Percentiles rank a stretch among this genome's conserved stretches.
Evolutionary conservation across 2,329 filamentous ascomycete genomes (phyloP).

Genomic region (Cordyceps farinosa): DNA sequence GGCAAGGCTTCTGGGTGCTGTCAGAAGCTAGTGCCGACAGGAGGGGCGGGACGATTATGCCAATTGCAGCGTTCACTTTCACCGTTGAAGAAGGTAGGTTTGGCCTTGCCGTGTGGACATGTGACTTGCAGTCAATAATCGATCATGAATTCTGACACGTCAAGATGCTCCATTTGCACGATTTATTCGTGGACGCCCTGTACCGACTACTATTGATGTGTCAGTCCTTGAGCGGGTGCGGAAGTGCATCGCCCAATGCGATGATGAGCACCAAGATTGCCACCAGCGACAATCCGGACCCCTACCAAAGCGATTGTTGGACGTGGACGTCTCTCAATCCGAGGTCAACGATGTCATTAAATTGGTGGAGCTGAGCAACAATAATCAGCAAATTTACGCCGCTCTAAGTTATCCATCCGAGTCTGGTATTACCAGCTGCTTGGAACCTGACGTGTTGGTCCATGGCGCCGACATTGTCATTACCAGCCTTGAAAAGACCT

Average conservation of each 20-base stretch:
- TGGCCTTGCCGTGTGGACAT: no score
- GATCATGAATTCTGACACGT: not conserved
- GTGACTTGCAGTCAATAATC: no score
- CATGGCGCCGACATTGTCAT: not conserved
- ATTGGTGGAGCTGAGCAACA: not conserved
- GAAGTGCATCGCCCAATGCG: not conserved
- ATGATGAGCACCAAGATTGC: not conserved
- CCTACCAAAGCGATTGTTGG: not conserved
- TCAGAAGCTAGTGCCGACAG: not conserved
- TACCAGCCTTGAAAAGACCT: slow-evolving; percentile 3
- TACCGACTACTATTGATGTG: not conserved
- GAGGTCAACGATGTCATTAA: not conserved
- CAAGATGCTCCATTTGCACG: not conserved
- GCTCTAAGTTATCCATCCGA: slow-evolving; percentile 4
- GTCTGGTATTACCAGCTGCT: not conserved
- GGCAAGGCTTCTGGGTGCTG: slow-evolving; percentile 7
- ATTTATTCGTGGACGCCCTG: not conserved
- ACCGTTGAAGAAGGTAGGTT: slow-evolving; percentile 1
- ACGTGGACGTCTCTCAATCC: not conserved
- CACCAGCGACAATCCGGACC: not conserved
- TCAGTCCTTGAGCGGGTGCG: not conserved
- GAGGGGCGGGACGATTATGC: not conserved
- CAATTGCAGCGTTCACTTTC: slow-evolving; percentile 6
- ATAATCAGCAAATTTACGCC: not conserved
- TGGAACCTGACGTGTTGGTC: not conserved